These are phyloP conservation scores for Lentinus brumalis DNA, from an alignment of 768 basidiomycete species.

Conservation along the genomic window DNA sequence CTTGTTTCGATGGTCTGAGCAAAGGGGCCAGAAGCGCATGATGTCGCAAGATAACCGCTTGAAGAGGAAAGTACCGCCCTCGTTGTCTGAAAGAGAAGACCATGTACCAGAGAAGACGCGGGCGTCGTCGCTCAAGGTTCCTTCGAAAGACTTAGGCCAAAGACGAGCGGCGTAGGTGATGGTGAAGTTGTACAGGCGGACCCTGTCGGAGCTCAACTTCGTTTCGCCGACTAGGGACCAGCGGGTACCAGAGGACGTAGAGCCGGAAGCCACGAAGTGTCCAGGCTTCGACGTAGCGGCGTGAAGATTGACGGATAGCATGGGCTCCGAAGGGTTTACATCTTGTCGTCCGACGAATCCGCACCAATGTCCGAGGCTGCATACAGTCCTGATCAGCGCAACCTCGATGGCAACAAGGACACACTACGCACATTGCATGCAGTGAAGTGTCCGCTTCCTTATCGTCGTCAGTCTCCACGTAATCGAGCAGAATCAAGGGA, in stretches of 20 bases:
- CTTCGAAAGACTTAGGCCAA: conserved; percentile 26
- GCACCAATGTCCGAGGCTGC: conserved; percentile 30
- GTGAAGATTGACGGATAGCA: conserved; percentile 14
- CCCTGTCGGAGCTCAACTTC: not conserved
- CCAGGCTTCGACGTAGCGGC: not conserved
- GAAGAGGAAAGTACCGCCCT: conserved; percentile 27
- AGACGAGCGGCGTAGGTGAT: conserved; percentile 28
- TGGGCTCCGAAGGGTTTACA: conserved; percentile 10
- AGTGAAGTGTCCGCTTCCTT: not conserved
- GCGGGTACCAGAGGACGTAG: conserved; percentile 16
- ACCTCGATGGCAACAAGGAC: no score
- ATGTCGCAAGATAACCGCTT: conserved; percentile 30
- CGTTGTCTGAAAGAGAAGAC: conserved; percentile 22
- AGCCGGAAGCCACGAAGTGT: conserved; percentile 18
- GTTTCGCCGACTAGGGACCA: conserved; percentile 20
- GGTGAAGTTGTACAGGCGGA: conserved; percentile 19
- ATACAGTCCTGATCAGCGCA: not conserved
- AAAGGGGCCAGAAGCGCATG: conserved; percentile 33
- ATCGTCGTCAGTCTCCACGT: not conserved
- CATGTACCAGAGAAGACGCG: conserved; percentile 29
- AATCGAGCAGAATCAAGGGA: not conserved
- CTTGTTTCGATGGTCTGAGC: conserved; percentile 20
- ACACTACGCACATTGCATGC: conserved; percentile 2
- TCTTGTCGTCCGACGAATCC: conserved; percentile 20
- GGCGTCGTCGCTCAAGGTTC: conserved; percentile 21